phyloP scores from a whole-genome alignment of 1,284 basidiomycete genomes.

The Puccinia horiana region DNA sequence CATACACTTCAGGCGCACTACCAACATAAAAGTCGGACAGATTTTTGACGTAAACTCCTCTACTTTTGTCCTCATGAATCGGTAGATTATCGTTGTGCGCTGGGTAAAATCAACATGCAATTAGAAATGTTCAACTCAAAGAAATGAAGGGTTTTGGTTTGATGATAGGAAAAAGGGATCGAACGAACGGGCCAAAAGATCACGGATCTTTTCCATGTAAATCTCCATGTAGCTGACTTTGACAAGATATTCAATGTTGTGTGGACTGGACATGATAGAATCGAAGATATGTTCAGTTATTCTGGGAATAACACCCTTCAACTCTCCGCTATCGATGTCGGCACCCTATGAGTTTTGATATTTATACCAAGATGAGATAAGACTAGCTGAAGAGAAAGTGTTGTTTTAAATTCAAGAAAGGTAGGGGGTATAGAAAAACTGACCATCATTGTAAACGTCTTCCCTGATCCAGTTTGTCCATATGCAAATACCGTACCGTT shows the following conservation, averaged over 20 bases:
- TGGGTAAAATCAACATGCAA: constrained; percentile 59
- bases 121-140: background rate
- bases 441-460: constrained; percentile 90
- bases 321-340: constrained; percentile 86
- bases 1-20: constrained; percentile 92
- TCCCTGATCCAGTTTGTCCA: constrained; percentile 96
- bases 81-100: constrained; percentile 98
- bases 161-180: background rate
- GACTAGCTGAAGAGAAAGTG: constrained; percentile 53
- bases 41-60: constrained; percentile 97
- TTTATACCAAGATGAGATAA: constrained; percentile 54
- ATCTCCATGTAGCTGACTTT: constrained; percentile 99
- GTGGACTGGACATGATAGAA: constrained; percentile 91
- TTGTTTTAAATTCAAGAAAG: no score
- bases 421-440: constrained; percentile 1
- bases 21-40: constrained; percentile 98
- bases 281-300: constrained; percentile 99
- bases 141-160: background rate
- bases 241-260: constrained; percentile 94
- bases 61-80: constrained; percentile 96
- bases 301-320: constrained; percentile 95
- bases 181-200: constrained; percentile 86
- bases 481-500: constrained; percentile 99
- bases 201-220: constrained; percentile 94
- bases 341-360: constrained; percentile 69